Evolutionary conservation across 345 rosid genomes (phyloP), one percentile per base, ranked within the genome.

Genomic region (Citrus mangshanensis): DNA sequence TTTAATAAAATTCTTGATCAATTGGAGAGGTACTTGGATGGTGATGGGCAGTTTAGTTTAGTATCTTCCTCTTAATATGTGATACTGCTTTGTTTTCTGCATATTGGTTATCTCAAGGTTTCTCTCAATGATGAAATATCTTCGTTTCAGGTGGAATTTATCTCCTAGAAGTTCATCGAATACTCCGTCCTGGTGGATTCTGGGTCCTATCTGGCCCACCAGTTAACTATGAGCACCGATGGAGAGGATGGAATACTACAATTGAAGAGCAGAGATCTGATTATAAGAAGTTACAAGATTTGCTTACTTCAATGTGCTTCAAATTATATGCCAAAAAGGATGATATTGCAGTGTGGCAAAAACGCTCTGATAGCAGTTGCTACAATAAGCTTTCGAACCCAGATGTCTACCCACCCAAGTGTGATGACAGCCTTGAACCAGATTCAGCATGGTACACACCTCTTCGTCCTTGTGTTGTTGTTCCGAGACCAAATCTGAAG

Each of bases 141-240:
- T 14, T 84, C 27, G 67, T 81, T 51, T 77, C 89, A 96, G 99
- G 99, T 84, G 99, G 98, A 81, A 84, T 96, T 67, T 96, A 96
- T 89, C 97, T 96, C 56, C 84, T 93, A 24, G 99, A 96, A 81
- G 62, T 96, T 81, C 94, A 96, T 79, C 91, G 99, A 59, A 92
- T 94, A 34, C 94, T 96, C 65, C 95, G 98, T 72, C 99, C 98
- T 58, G 99, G 99, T 79, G 99, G 99, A 30, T 96, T 96, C 78
- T 96, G 99, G 99, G 93, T 96, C 73, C 86, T 96, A 56, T 96
- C 99, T 62, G 98, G 99, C 49, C 99, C 99, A 67, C 99, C 99
- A 40, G 94, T 96, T 49, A 96, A 96, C 85, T 96, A 96, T 54
- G 92, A 94, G 71, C 82, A 83, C 82, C 93, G 91, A 6, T 96